phyloP scores from a whole-genome alignment of 192 early-diverging fungal genomes.

The Cladochytrium replicatum region DNA sequence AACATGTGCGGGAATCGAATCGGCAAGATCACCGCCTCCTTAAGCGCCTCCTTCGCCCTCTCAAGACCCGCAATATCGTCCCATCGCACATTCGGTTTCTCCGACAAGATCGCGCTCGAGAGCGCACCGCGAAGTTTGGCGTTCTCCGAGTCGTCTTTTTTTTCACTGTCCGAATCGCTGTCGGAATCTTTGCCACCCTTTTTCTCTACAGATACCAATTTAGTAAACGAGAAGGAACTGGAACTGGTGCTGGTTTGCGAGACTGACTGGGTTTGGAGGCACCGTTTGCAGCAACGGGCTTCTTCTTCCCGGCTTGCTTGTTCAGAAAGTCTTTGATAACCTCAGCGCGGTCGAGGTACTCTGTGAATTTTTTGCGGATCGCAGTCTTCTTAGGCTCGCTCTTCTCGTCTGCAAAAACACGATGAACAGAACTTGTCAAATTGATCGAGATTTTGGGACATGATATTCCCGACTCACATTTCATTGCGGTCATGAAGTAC shows the following conservation, averaged over 20 bases:
- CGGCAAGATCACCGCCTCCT: conserved; percentile 97
- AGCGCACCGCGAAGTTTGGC: conserved; percentile 57
- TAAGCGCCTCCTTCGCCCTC: conserved; percentile 87
- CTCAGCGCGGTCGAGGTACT: conserved; percentile 90
- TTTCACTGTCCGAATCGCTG: conserved; percentile 41
- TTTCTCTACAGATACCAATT: too few species aligned
- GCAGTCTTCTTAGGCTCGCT: conserved; percentile 76
- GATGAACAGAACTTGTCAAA: not conserved
- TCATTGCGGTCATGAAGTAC: conserved; percentile 88
- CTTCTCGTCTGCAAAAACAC: conserved; percentile 91
- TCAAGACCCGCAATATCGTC: conserved; percentile 95
- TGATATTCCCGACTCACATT: too few species aligned
- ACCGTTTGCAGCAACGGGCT: conserved; percentile 54
- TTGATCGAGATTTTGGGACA: not conserved
- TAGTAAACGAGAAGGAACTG: too few species aligned
- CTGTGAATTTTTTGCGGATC: conserved; percentile 81
- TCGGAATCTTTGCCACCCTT: conserved; percentile 32
- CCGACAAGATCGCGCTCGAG: conserved; percentile 75
- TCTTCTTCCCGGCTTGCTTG: conserved; percentile 57
- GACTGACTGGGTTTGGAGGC: too few species aligned
- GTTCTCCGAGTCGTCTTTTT: conserved; percentile 64
- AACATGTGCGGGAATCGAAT: conserved; percentile 91
- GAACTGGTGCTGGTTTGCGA: too few species aligned
- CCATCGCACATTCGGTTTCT: conserved; percentile 97
- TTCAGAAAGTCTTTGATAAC: conserved; percentile 79